Conservation (phyloP, 352 stramenopile species). For the Globisporangium megalacanthum region DNA sequence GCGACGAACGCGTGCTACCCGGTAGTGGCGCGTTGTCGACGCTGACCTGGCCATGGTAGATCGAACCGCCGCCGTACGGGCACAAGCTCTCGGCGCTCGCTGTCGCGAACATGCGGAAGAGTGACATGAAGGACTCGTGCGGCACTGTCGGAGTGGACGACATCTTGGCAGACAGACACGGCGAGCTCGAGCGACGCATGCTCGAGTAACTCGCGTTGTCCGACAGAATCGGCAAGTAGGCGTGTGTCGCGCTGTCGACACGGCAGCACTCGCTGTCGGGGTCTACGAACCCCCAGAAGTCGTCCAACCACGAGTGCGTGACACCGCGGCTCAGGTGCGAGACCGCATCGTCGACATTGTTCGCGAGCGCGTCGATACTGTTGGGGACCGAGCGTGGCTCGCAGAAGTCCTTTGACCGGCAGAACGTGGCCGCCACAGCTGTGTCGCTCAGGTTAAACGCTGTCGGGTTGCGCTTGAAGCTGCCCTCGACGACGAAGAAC, state of each 20-base stretch:
- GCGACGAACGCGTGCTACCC: constrained; percentile 19
- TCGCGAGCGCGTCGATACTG: constrained; percentile 42
- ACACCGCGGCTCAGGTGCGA: constrained; percentile 44
- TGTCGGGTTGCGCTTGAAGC: constrained; percentile 44
- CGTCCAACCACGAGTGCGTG: constrained; percentile 68
- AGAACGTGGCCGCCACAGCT: constrained; percentile 39
- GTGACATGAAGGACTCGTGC: constrained; percentile 52
- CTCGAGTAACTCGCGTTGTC: constrained; percentile 29
- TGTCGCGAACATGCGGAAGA: constrained; percentile 64
- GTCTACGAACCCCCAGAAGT: constrained; percentile 67
- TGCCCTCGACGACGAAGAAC: constrained; percentile 70
- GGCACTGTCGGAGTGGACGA: constrained; percentile 32
- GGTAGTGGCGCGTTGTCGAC: constrained; percentile 50
- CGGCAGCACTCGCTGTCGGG: constrained; percentile 63
- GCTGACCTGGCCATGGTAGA: constrained; percentile 64
- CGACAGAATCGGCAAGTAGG: constrained; percentile 35
- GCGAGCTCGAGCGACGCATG: constrained; percentile 14
- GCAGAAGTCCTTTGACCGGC: constrained; percentile 56
- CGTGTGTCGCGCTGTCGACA: constrained; percentile 25
- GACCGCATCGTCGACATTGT: constrained; percentile 23
- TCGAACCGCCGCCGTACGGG: constrained; percentile 50
- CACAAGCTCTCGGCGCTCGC: constrained; percentile 40
- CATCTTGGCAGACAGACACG: constrained; percentile 31
- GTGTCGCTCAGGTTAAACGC: constrained; percentile 29
- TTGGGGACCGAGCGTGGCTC: constrained; percentile 49